Evolutionary conservation across 108 stramenopile genomes (phyloP).

Genomic region (Cyclotella baltica): DNA sequence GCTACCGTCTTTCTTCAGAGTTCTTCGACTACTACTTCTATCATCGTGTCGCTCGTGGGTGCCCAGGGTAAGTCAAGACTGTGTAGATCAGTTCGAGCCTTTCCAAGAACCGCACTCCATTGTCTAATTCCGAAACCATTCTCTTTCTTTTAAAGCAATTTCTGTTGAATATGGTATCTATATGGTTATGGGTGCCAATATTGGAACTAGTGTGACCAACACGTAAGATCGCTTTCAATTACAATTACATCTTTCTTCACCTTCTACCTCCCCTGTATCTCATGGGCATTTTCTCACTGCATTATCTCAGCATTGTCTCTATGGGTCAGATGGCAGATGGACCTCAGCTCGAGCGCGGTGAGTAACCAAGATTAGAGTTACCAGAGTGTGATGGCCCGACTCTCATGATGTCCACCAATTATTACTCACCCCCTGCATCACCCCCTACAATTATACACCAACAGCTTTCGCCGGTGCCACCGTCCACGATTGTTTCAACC

Average conservation of each 20-base stretch:
- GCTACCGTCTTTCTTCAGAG: conserved; percentile 88
- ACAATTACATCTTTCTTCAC: not conserved
- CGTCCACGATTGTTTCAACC: conserved; percentile 95
- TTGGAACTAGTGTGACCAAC: conserved; percentile 89
- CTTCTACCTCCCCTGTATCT: not conserved
- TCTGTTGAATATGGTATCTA: conserved; percentile 69
- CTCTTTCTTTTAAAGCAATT: too few relatives aligned
- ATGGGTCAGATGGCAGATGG: conserved; percentile 89
- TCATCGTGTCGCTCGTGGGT: conserved; percentile 86
- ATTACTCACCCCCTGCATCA: too few relatives aligned
- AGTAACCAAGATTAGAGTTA: too few relatives aligned
- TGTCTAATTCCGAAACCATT: not conserved
- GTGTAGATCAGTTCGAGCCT: conserved; percentile 29
- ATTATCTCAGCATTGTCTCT: conserved; percentile 75
- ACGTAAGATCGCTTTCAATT: conserved; percentile 12
- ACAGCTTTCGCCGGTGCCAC: conserved; percentile 79
- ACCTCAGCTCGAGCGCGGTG: conserved; percentile 86
- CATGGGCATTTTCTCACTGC: conserved; percentile 30
- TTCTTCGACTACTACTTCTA: conserved; percentile 89
- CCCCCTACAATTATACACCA: too few relatives aligned
- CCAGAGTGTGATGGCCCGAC: too few relatives aligned
- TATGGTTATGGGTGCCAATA: conserved; percentile 94
- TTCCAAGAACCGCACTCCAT: not conserved
- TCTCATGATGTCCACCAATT: too few relatives aligned
- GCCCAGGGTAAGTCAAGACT: conserved; percentile 60